phyloP scores from a whole-genome alignment of 768 basidiomycete species.

The Lyophyllum shimeji region DNA sequence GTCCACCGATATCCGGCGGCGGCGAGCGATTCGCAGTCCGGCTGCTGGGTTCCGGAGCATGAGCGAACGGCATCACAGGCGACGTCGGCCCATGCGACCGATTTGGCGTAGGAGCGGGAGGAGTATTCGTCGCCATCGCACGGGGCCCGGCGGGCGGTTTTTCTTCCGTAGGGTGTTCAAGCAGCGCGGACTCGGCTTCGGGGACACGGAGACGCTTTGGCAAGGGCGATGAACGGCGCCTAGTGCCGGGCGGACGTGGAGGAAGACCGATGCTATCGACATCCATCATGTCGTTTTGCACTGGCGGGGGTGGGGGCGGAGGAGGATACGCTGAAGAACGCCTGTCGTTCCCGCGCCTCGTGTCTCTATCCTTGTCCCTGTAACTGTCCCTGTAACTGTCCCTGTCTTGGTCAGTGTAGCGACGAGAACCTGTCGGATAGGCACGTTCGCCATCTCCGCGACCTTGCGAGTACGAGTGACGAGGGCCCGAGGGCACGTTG shows the following conservation, averaged over 20 bases:
- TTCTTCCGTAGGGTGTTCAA: slow-evolving; percentile 28
- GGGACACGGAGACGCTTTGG: slow-evolving; percentile 6
- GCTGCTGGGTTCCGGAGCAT: background rate
- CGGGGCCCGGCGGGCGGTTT: slow-evolving; percentile 24
- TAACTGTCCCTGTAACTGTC: slow-evolving; percentile 2
- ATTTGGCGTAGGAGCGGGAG: slow-evolving; percentile 2
- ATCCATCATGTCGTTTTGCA: slow-evolving; percentile 24
- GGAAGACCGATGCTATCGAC: slow-evolving; percentile 22
- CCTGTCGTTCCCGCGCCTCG: slow-evolving; percentile 5
- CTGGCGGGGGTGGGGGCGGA: slow-evolving; percentile 10
- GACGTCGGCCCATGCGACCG: slow-evolving; percentile 5
- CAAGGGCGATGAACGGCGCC: slow-evolving; percentile 11
- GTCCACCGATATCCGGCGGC: slow-evolving; percentile 14
- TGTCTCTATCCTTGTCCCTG: slow-evolving; percentile 4
- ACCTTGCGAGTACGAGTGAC: slow-evolving; percentile 8
- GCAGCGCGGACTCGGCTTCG: slow-evolving; percentile 10
- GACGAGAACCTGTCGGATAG: background rate
- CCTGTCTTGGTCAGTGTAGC: background rate
- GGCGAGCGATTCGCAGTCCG: slow-evolving; percentile 17
- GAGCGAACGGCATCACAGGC: slow-evolving; percentile 8
- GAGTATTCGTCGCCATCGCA: slow-evolving; percentile 26
- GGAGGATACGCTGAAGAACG: slow-evolving; percentile 2
- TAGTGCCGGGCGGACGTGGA: slow-evolving; percentile 18
- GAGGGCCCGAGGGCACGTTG: slow-evolving; percentile 12
- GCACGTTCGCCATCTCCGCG: slow-evolving; percentile 1